Evolutionary conservation across 2,329 filamentous ascomycete species (phyloP), one percentile per base, ranked within the genome.

Genomic region (Aureobasidium lini): DNA sequence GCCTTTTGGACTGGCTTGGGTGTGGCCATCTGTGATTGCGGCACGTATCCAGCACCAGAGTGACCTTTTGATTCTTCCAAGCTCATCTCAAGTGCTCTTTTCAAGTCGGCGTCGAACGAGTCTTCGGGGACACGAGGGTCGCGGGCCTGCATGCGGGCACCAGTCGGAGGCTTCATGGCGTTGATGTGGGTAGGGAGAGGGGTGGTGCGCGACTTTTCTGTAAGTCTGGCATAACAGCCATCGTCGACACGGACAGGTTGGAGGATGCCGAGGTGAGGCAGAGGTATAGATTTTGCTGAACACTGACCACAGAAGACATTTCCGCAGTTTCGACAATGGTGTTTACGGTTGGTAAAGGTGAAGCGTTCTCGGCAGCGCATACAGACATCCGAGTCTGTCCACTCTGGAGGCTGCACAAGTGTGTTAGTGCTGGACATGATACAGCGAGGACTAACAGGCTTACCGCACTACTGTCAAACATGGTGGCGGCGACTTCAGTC

Each of bases 291-390:
- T 76, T 97, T 97, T 77, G 84, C 87, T 13, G 93, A 97, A 71
- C 94, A 99, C 67, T 94, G 87, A 64, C 93, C 90, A 70, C 96
- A 95, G 72, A 99, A 99, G 68, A 95, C 94, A 73, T 94, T 96
- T 54, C 94, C 94, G 69, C 94, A 99, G 73, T 99, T 99, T 65
- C 94, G 86, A 70, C 94, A 99, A 73, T 99, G 94, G 71, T 99
- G 94, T 72, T 97, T 99, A 69, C 94, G 87, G 73, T 99, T 99
- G 59, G 93, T 99, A 70, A 99, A 96, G 49, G 90, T 96, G 68
- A 99, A 99, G 16, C 90, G 77, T 11, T 93, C 96, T 66, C 94
- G 86, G 73, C 94, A 99, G 70, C 94, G 88, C 91, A 99, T 96
- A 73, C 94, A 99, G 34, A 99, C 93, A 68, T 99, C 94, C 10